phyloP scores from a whole-genome alignment of 176 grass and related monocot species.

The Poa pratensis region DNA sequence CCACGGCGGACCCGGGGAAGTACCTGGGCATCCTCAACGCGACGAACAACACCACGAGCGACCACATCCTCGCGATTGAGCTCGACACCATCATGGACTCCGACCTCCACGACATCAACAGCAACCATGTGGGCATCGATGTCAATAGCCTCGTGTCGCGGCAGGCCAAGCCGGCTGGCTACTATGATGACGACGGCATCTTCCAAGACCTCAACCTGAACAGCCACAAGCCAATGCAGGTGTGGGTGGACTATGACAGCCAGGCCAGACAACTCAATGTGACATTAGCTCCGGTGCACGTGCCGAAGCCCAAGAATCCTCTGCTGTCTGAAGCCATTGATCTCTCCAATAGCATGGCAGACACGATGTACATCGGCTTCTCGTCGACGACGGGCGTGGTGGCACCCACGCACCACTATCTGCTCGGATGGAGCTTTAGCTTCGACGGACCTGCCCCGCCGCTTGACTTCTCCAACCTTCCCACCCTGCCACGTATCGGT shows the following conservation, averaged over 20 bases:
- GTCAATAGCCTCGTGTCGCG: conserved; percentile 51
- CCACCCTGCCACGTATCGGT: background rate
- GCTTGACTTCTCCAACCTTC: conserved; percentile 32
- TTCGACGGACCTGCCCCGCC: background rate
- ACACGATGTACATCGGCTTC: conserved; percentile 38
- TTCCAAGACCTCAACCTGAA: background rate
- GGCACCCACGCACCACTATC: conserved; percentile 23
- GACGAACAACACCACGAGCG: background rate
- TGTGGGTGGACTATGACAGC: conserved; percentile 45
- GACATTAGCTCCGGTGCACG: background rate
- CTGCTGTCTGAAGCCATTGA: conserved; percentile 21
- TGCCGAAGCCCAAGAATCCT: conserved; percentile 23
- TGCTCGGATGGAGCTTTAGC: conserved; percentile 52
- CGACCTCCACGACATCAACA: conserved; percentile 34
- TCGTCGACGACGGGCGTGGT: conserved; percentile 18
- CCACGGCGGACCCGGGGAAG: background rate
- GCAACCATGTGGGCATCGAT: conserved; percentile 72
- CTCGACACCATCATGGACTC: conserved; percentile 43
- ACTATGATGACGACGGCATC: background rate
- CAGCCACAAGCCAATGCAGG: conserved; percentile 31
- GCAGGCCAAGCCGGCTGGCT: background rate
- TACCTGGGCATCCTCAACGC: conserved; percentile 33
- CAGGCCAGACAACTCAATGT: conserved; percentile 10
- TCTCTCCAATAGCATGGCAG: conserved; percentile 22
- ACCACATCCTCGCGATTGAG: conserved; percentile 46